These are phyloP conservation scores for Coffea humblotiana DNA, from an alignment of 305 asterid genomes.

Conservation along the genomic window DNA sequence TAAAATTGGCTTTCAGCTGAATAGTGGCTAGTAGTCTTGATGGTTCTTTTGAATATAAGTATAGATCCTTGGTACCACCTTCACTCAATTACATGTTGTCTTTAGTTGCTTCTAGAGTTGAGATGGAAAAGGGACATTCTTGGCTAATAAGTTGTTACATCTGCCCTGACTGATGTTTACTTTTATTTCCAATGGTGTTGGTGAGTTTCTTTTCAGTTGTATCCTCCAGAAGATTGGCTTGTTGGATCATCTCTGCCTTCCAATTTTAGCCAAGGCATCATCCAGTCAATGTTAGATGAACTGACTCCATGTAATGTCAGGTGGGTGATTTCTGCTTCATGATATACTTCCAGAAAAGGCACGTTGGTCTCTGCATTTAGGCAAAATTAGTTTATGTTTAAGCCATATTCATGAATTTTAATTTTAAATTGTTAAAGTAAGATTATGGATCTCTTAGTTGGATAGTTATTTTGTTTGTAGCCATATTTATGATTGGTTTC, in stretches of 20 bases:
- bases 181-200: slow-evolving; percentile 17
- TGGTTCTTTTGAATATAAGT: neutral
- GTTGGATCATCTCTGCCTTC: slow-evolving; percentile 89
- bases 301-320: slow-evolving; percentile 73
- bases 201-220: slow-evolving; percentile 49
- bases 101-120: neutral
- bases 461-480: no score
- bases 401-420: no score
- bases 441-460: no score
- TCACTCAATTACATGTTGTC: neutral
- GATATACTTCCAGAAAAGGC: neutral
- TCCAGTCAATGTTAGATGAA: slow-evolving; percentile 69
- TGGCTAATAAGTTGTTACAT: neutral
- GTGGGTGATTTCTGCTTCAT: slow-evolving; percentile 37
- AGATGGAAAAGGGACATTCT: neutral
- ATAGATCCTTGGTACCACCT: neutral
- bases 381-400: no score
- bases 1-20: neutral
- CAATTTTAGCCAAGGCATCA: slow-evolving; percentile 52
- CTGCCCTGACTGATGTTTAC: neutral
- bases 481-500: no score
- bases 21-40: neutral
- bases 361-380: no score
- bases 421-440: no score
- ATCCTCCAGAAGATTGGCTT: slow-evolving; percentile 92